A percentile compares a stretch with the other conserved stretches of the same genome.
phyloP scores from a whole-genome alignment of 129 eudicot genomes.

The carrot (Daucus carota) region DNA sequence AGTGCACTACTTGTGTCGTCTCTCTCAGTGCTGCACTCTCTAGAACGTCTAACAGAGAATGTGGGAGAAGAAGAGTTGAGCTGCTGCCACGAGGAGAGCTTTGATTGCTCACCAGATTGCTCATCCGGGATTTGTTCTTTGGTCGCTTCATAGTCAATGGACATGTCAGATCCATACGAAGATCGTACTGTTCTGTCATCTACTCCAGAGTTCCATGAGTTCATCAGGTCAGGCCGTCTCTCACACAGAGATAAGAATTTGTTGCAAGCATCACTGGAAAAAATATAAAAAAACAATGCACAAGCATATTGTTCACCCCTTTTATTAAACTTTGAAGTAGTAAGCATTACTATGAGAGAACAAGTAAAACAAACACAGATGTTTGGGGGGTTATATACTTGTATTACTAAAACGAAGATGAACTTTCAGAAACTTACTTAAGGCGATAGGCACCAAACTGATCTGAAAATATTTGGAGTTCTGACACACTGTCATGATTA shows the following conservation, averaged over 20 bases:
- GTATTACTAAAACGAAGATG: not conserved
- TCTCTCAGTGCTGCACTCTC: slow-evolving; percentile 40
- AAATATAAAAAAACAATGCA: not conserved
- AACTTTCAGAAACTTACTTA: slow-evolving; percentile 43
- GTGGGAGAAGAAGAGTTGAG: slow-evolving; percentile 23
- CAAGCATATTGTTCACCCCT: not conserved
- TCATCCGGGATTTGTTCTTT: slow-evolving; percentile 22
- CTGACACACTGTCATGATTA: slow-evolving; percentile 48
- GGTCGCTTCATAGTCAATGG: slow-evolving; percentile 62
- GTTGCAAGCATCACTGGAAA: slow-evolving; percentile 85
- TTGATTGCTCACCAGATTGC: not conserved
- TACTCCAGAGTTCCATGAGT: slow-evolving; percentile 30
- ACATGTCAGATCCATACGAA: slow-evolving; percentile 92
- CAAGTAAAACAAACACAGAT: not conserved
- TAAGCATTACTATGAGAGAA: not conserved
- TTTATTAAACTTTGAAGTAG: not conserved
- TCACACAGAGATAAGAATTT: slow-evolving; percentile 52
- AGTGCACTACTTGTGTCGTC: slow-evolving; percentile 25
- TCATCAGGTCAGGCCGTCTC: slow-evolving; percentile 58
- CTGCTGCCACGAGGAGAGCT: slow-evolving; percentile 11
- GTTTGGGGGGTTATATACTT: not conserved
- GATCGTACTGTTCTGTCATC: slow-evolving; percentile 54
- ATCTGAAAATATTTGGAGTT: slow-evolving; percentile 82
- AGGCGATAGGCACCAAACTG: slow-evolving; percentile 81
- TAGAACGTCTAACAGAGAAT: slow-evolving; percentile 24